Conservation (phyloP, 2,329 filamentous ascomycete genomes). For the Teratosphaeria epicoccoides region DNA sequence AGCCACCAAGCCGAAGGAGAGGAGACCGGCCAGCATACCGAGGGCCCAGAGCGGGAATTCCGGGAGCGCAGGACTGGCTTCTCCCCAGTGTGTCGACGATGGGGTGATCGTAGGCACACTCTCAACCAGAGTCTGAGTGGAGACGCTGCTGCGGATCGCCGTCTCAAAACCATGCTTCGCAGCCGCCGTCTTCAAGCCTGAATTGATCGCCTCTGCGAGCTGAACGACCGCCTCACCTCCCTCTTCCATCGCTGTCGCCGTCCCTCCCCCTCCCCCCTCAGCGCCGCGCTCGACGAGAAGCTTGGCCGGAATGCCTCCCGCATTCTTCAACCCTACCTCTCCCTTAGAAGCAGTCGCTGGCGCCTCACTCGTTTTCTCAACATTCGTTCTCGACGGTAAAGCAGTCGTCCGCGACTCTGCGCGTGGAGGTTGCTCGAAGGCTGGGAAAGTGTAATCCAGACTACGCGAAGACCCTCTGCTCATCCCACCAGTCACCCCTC, state of each 20-base stretch:
- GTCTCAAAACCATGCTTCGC: not conserved
- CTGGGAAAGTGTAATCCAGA: not conserved
- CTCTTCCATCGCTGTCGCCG: not conserved
- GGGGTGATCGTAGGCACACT: not conserved
- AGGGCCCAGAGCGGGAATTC: slow-evolving; percentile 6
- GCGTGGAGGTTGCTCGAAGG: not conserved
- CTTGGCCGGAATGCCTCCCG: not conserved
- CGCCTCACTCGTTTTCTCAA: not conserved
- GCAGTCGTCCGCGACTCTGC: not conserved
- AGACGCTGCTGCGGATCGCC: not conserved
- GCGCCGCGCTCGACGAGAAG: not conserved
- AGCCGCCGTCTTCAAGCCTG: not conserved
- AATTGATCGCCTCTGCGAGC: not conserved
- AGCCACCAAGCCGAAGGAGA: slow-evolving; percentile 11
- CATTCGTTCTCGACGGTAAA: not conserved
- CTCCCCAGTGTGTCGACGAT: not conserved
- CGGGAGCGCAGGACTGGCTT: slow-evolving; percentile 1
- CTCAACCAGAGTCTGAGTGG: not conserved
- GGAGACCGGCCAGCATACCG: slow-evolving; percentile 5
- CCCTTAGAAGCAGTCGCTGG: not conserved
- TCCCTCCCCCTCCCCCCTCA: not conserved
- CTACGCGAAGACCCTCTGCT: not conserved
- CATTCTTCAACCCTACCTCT: not conserved
- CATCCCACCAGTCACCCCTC: not conserved
- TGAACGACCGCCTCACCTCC: not conserved